Evolutionary conservation across 352 stramenopile genomes (phyloP).

Genomic region (Globisporangium emineosum): DNA sequence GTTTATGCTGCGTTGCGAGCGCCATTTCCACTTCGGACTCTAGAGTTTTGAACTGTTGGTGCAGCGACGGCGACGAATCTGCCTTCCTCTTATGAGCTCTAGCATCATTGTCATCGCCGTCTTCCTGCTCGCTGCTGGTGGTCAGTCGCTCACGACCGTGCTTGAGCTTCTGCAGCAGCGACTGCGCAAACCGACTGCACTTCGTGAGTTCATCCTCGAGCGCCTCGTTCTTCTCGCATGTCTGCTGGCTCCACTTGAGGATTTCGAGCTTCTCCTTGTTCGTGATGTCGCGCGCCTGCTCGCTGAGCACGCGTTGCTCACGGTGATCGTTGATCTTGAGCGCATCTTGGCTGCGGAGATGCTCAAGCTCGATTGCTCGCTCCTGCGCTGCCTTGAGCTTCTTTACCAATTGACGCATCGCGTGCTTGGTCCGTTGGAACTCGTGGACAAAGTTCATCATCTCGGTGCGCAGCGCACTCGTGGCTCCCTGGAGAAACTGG

Average conservation of each 20-base stretch:
- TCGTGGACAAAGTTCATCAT: conserved; percentile 48
- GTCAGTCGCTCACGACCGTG: conserved; percentile 3
- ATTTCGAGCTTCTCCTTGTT: conserved; percentile 57
- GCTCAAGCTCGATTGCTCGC: conserved; percentile 37
- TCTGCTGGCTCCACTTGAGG: conserved; percentile 58
- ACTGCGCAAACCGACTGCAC: conserved; percentile 23
- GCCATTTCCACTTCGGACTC: conserved; percentile 25
- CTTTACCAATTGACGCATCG: conserved; percentile 27
- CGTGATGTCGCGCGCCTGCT: conserved; percentile 65
- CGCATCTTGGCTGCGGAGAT: conserved; percentile 33
- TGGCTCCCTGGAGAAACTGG: conserved; percentile 44
- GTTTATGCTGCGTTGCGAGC: conserved; percentile 19
- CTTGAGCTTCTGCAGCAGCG: conserved; percentile 26
- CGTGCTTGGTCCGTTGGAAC: conserved; percentile 39
- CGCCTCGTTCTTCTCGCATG: conserved; percentile 47
- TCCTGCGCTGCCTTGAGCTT: conserved; percentile 33
- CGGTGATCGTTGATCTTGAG: conserved; percentile 35
- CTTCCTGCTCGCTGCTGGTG: neutral
- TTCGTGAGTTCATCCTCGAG: conserved; percentile 34
- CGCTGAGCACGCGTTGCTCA: conserved; percentile 38
- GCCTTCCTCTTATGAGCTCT: neutral
- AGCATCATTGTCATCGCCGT: neutral
- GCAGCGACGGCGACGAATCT: conserved; percentile 5
- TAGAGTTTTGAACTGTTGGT: conserved; percentile 15
- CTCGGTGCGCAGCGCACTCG: conserved; percentile 44